phyloP scores from a whole-genome alignment of 2,329 filamentous ascomycete genomes.

The Phyllosticta citriasiana region DNA sequence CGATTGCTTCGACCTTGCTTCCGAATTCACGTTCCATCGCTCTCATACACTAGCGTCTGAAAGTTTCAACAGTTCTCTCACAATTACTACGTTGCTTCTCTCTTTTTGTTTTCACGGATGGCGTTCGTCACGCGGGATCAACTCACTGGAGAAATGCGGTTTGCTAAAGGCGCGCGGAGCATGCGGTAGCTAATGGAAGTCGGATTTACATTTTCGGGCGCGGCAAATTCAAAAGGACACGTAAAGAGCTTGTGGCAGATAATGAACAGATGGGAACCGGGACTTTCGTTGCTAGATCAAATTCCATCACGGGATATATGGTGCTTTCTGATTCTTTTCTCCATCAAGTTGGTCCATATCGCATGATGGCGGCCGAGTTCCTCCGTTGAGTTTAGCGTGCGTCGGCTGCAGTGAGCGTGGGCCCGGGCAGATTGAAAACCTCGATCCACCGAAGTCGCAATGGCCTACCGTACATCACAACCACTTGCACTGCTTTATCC shows the following conservation, averaged over 20 bases:
- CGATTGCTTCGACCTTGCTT: too few species aligned
- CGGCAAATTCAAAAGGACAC: not conserved
- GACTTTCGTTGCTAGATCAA: not conserved
- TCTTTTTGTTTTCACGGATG: too few species aligned
- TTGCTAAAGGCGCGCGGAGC: too few species aligned
- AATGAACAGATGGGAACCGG: not conserved
- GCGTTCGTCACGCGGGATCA: too few species aligned
- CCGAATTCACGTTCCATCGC: too few species aligned
- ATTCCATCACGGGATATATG: not conserved
- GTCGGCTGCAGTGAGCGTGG: not conserved
- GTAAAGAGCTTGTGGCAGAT: not conserved
- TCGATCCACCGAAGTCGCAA: not conserved
- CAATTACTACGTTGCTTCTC: too few species aligned
- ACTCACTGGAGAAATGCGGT: too few species aligned
- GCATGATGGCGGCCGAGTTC: not conserved
- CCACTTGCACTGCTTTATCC: not conserved
- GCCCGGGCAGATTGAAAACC: not conserved
- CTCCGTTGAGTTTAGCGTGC: not conserved
- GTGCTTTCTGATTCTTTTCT: not conserved
- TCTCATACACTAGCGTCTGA: too few species aligned
- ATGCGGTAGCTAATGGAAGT: not conserved
- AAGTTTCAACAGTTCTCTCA: too few species aligned
- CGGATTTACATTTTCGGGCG: not conserved
- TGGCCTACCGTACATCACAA: not conserved
- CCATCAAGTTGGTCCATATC: not conserved